Base-by-base conservation (phyloP, 495 filamentous ascomycete species). In the Podospora australis region DNA sequence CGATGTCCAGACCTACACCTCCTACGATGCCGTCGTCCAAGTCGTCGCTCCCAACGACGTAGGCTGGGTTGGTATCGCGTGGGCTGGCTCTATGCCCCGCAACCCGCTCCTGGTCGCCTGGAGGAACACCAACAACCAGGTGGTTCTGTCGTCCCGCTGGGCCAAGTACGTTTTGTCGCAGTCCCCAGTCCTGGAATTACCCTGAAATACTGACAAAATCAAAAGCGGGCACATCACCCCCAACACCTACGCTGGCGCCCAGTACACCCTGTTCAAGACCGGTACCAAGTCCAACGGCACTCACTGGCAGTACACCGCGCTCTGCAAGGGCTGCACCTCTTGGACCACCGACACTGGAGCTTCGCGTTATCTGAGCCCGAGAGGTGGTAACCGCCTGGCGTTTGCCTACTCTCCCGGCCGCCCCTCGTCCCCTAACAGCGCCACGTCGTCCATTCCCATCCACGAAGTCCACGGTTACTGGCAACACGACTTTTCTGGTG, bases 381-480 rank as follows among this genome's bases (percentile, higher is more conserved):
- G 48, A 6, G 70, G 64, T 20, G 52, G 40, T 43, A 71, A 71
- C 57, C 60, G 68, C 13, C 57, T 74, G 14, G 71, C 71, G 16
- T 71, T 72, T 50, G 71, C 70, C 29, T 71, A 69, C 49, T 58
- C 63, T 28, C 54, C 56, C 23, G 51, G 22, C 39, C 58, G 52
- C 44, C 68, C 69, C 8, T 48, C 39, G 32, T 62, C 56, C 50
- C 52, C 55, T 24, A 39, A 54, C n/a, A 67, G 62, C 47, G 57
- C 40, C 40, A 62, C 56, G 25, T 69, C 57, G 13, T 46, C 46
- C 24, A 56, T 74, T 26, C 44, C 34, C 25, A 62, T 67, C 22
- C 71, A 74, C 49, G 65, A 71, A 13, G 64, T 67, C 1, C 59
- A 61, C 49, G 57, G 29, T n/a, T 71, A 72, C 59, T 73, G 70